Base-by-base conservation (phyloP, 352 stramenopile genomes). In the Pythium phragmitis region DNA sequence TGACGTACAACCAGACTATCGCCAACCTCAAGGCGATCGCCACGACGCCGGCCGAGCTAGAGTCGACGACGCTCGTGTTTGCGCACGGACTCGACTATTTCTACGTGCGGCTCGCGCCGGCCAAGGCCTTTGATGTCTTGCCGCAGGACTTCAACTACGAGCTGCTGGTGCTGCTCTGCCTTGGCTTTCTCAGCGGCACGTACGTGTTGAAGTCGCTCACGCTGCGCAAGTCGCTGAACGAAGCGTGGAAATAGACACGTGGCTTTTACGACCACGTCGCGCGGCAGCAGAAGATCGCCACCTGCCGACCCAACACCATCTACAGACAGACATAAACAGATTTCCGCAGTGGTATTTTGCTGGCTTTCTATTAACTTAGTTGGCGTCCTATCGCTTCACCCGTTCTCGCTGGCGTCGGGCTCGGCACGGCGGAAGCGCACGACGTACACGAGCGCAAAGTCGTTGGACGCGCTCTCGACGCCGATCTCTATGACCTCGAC, bases 111-210 rank as follows among this genome's bases (percentile, higher is more conserved):
- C 82, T 98, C 36, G 91, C 92, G 14, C 96, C 96, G 2, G 94
- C 92, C 21, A 97, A 97, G 56, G 92, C 91, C 54, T 99, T 99
- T 63, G 96, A 99, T 70, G 76, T 98, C 53, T 77, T 99, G 26
- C 92, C 96, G 7, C 95, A 96, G 48, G 94, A 98, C 75, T 99
- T 99, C 70, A 98, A 98, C 72, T 88, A 95, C 64, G 80, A 91
- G 67, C 82, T 98, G 67, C 76, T 99, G n/a, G 83, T 96, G 28
- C 67, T 97, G 33, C 76, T 98, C 39, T 91, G 96, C 51, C 63
- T 95, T 43, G 92, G 77, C 34, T 89, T 99, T 58, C 69, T 97
- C 49, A 77, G 80, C 21, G 85, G 74, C 28, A 92, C 87, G 4
- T 77, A 92, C 55, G 53, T 89, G 11, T 77, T 88, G 1, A 87